Base-by-base conservation (phyloP, 345 rosid genomes). In the Lepidium aucheri region DNA sequence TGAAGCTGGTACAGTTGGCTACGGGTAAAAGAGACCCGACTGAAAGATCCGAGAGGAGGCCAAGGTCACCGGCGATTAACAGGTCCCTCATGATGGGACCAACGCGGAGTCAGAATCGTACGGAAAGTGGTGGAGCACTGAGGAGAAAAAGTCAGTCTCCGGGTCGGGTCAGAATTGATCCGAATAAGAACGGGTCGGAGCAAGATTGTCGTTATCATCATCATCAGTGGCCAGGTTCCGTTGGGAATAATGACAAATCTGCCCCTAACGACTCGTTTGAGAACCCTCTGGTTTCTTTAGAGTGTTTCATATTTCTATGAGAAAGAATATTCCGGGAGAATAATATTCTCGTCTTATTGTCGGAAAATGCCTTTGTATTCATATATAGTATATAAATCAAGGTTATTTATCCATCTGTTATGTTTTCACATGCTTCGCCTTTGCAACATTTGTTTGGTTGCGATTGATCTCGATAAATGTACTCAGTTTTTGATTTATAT, bases 241-340 rank as follows among this genome's bases (percentile, higher is more conserved):
- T 34, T 1, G 56, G 11, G 9, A 36, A 26, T 1, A 28, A 46
- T 39, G 30, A 32, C 54, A 16, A 40, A 34, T 46, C 38, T 67
- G 10, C 69, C 47, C 24, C 74, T 28, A 76, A 76, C 2, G 96
- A 87, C 71, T 80, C 87, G 12, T 82, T 88, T 10, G 96, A 88
- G 54, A 88, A 90, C 69, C 98, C 97, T 61, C 90, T 78, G 9
- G 97, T 90, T 9, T 86, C 97, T 0, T 61, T 93, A 58, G 98
- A 90, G 80, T 90, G 97, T 69, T 93, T 90, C 74, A 90, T 93
- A 63, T 93, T 90, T 56, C 87, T 93, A 4, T 93, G 50, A 67
- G 35, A 17, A 65, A 42, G 43, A 54, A 32, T 46, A 46, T 53
- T 33, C 38, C 38, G 74, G 28, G 33, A 8, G 60, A 2, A 50